These are phyloP conservation scores for Lavandula angustifolia DNA, from an alignment of 257 asterid genomes.

Conservation along the genomic window DNA sequence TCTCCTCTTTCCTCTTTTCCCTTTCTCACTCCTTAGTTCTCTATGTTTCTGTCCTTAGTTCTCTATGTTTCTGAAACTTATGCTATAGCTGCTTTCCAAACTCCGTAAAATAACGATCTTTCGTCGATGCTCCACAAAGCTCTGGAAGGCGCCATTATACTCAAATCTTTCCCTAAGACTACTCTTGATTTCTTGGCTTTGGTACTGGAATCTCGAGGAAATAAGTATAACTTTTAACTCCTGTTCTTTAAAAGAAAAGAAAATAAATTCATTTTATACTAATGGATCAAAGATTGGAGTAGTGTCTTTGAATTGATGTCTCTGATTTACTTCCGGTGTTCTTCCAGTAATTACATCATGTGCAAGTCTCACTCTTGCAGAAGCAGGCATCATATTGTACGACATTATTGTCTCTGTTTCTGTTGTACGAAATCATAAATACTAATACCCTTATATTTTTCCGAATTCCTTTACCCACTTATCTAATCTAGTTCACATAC, in stretches of 20 bases:
- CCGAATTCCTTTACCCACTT: slow-evolving; percentile 17
- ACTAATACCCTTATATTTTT: not conserved
- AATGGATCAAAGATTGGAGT: slow-evolving; percentile 6
- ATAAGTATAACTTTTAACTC: slow-evolving; percentile 50
- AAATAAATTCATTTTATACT: no score
- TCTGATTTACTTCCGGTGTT: slow-evolving; percentile 58
- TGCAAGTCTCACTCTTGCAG: slow-evolving; percentile 97
- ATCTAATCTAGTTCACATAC: not conserved
- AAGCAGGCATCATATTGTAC: slow-evolving; percentile 92
- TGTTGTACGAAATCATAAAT: slow-evolving; percentile 58
- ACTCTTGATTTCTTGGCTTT: slow-evolving; percentile 96
- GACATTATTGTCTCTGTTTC: slow-evolving; percentile 91
- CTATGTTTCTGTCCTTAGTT: no score
- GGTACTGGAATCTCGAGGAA: slow-evolving; percentile 98
- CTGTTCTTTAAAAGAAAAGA: no score
- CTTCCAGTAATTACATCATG: slow-evolving; percentile 90
- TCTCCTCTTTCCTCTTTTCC: slow-evolving; percentile 2
- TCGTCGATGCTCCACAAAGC: slow-evolving; percentile 93
- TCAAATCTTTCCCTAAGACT: slow-evolving; percentile 91
- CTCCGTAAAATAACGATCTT: slow-evolving; percentile 73
- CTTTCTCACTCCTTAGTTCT: slow-evolving; percentile 12
- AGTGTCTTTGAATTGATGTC: not conserved
- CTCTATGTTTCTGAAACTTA: slow-evolving; percentile 23
- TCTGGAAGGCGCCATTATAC: slow-evolving; percentile 86
- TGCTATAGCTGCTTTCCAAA: slow-evolving; percentile 39